A percentile compares a stretch with the other conserved stretches of the same genome.
Evolutionary conservation across 2,329 filamentous ascomycete genomes (phyloP).

Genomic region (Ilyonectria mors-panacis): DNA sequence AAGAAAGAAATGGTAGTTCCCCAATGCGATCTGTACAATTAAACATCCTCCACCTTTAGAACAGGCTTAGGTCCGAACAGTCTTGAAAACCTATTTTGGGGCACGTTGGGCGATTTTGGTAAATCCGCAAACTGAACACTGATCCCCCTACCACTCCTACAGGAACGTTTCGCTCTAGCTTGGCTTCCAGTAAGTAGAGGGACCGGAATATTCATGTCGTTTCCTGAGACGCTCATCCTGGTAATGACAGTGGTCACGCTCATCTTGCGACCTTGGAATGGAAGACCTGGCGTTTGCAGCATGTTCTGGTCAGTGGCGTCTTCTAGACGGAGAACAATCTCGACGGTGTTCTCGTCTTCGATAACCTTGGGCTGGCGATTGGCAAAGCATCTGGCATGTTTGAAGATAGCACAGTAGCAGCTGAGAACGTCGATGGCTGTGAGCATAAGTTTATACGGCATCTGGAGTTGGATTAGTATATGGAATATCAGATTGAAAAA

Average conservation of each 20-base stretch:
- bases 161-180: not conserved
- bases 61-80: not conserved
- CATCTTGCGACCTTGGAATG: not conserved
- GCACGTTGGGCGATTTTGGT: not conserved
- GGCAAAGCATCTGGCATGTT: slow-evolving; percentile 29
- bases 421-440: slow-evolving; percentile 23
- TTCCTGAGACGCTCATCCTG: not conserved
- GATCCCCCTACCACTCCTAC: not conserved
- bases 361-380: slow-evolving; percentile 28
- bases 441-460: slow-evolving; percentile 26
- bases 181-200: not conserved
- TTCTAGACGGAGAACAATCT: slow-evolving; percentile 17
- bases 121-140: not conserved
- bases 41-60: not conserved
- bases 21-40: too few relatives aligned
- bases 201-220: not conserved
- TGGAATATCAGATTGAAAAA: too few relatives aligned
- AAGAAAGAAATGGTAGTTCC: too few relatives aligned
- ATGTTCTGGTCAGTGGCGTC: not conserved
- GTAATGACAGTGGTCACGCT: not conserved
- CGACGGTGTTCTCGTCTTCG: slow-evolving; percentile 27
- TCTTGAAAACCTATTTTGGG: not conserved
- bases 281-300: not conserved
- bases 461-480: slow-evolving; percentile 9
- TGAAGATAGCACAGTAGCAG: slow-evolving; percentile 31